Percentiles rank a stretch among this genome's conserved stretches.
Evolutionary conservation across 2,329 filamentous ascomycete genomes (phyloP).

Genomic region (Clonostachys sp.): DNA sequence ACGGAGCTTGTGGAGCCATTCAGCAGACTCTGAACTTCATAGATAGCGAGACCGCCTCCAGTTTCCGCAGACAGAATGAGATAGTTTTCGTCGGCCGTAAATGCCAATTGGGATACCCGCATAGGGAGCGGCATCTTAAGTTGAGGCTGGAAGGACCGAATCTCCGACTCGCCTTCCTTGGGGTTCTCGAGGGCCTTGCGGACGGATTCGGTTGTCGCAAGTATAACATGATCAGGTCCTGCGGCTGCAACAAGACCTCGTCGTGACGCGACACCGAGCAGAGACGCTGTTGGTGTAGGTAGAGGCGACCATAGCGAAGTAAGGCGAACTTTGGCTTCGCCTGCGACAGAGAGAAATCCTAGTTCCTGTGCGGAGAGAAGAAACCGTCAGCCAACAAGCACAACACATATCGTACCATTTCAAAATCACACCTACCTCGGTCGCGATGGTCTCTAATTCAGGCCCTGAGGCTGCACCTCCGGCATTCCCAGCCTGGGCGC

Average conservation of each 20-base stretch:
- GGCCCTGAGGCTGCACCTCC: slow-evolving; percentile 45
- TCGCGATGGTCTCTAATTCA: slow-evolving; percentile 73
- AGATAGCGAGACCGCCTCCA: slow-evolving; percentile 79
- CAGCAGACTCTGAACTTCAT: slow-evolving; percentile 66
- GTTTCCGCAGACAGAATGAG: slow-evolving; percentile 78
- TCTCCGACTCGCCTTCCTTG: slow-evolving; percentile 56
- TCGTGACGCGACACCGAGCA: slow-evolving; percentile 77
- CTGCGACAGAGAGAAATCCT: slow-evolving; percentile 75
- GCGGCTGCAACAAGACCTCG: slow-evolving; percentile 83
- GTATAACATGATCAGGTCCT: slow-evolving; percentile 71
- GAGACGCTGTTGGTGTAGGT: slow-evolving; percentile 73
- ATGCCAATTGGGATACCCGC: slow-evolving; percentile 82
- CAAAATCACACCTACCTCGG: slow-evolving; percentile 57
- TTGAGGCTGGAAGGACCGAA: slow-evolving; percentile 69
- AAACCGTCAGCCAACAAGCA: not conserved
- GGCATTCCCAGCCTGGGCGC: slow-evolving; percentile 30
- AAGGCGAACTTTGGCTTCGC: slow-evolving; percentile 78
- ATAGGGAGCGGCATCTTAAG: slow-evolving; percentile 67
- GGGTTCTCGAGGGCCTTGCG: slow-evolving; percentile 67
- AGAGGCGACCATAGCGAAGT: slow-evolving; percentile 73
- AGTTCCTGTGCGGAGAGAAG: slow-evolving; percentile 45
- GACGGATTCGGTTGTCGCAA: slow-evolving; percentile 74
- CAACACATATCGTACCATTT: slow-evolving; percentile 1
- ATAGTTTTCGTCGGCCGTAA: slow-evolving; percentile 84
- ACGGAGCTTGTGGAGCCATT: slow-evolving; percentile 62